Conservation (phyloP, 306 rosid species). For the Gillenia trifoliata region DNA sequence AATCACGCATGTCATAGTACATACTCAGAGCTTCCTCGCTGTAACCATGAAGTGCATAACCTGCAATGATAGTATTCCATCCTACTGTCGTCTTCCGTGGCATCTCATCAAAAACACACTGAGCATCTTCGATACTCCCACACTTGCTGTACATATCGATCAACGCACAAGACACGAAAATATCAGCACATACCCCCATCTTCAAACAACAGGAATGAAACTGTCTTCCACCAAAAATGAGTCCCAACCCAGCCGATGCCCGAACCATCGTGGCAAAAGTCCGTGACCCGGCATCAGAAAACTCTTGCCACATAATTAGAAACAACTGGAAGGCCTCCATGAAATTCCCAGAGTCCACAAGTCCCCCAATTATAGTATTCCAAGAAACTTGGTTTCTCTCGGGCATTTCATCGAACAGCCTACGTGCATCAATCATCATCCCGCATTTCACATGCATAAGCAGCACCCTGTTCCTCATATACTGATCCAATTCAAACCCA, state of each 20-base stretch:
- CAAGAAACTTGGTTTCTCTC: slow-evolving; percentile 53
- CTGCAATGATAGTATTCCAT: slow-evolving; percentile 88
- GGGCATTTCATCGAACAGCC: slow-evolving; percentile 56
- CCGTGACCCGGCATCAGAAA: slow-evolving; percentile 45
- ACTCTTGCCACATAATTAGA: slow-evolving; percentile 61
- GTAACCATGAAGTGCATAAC: slow-evolving; percentile 77
- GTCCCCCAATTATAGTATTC: slow-evolving; percentile 58
- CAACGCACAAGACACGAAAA: slow-evolving; percentile 61
- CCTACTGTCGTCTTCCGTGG: slow-evolving; percentile 68
- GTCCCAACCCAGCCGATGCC: slow-evolving; percentile 64
- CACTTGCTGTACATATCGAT: slow-evolving; percentile 93
- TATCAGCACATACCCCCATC: slow-evolving; percentile 48
- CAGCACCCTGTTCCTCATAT: slow-evolving; percentile 67
- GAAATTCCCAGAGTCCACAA: slow-evolving; percentile 61
- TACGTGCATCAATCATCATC: slow-evolving; percentile 64
- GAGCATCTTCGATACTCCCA: slow-evolving; percentile 76
- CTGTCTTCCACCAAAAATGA: slow-evolving; percentile 52
- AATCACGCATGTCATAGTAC: slow-evolving; percentile 61
- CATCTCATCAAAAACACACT: slow-evolving; percentile 66
- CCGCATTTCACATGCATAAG: slow-evolving; percentile 71
- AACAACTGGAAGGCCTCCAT: slow-evolving; percentile 56
- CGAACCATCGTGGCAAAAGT: slow-evolving; percentile 59
- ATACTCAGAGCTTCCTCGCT: slow-evolving; percentile 74
- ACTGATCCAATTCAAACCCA: slow-evolving; percentile 63
- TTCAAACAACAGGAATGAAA: slow-evolving; percentile 75